Base-by-base conservation (phyloP, 768 basidiomycete genomes). In the Dacryopinax primogenitus region DNA sequence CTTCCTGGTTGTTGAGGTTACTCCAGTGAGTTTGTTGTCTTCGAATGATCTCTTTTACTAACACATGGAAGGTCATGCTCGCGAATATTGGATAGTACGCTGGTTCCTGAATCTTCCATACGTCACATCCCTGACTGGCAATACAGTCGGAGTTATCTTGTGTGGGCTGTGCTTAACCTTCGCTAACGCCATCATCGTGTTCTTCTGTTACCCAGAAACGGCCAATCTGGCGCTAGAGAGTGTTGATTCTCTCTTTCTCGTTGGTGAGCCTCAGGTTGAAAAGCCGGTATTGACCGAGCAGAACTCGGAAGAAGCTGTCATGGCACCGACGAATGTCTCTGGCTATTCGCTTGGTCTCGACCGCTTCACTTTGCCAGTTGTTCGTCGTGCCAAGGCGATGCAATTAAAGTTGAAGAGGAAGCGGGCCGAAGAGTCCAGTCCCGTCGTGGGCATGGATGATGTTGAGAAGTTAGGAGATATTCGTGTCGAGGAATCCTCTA, bases 161-260 rank as follows among this genome's bases (percentile, higher is more conserved):
- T 47, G 9, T 47, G 45, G 45, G 45, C 45, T 7, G 45, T 47
- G 45, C 45, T 47, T 7, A 47, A 47, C n/a, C 45, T 26, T 47
- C 11, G 45, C 45, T 7, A 47, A 47, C 45, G 45, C 45, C 7
- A 11, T 47, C 45, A 47, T 47, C 45, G 45, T 47, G 45, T 47
- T 47, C 45, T 47, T 47, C 45, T 47, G 45, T 23, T 47, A 47
- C n/a, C 45, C 45, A 47, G 45, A 47, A 23, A 47, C 45, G 6
- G 45, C 45, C n/a, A 47, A 47, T 23, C 45, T 47, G 7, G 23
- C 45, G 23, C 45, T 47, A 9, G 45, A 47, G 23, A 47, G 45
- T 26, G 45, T 47, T 26, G 45, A 47, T 47, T 47, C 45, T 47
- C 45, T 47, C 45, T 47, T 47, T 23, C 9, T 47, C 23, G 45